These are phyloP conservation scores for Ricinus communis DNA, from an alignment of 345 rosid species.

Conservation along the genomic window DNA sequence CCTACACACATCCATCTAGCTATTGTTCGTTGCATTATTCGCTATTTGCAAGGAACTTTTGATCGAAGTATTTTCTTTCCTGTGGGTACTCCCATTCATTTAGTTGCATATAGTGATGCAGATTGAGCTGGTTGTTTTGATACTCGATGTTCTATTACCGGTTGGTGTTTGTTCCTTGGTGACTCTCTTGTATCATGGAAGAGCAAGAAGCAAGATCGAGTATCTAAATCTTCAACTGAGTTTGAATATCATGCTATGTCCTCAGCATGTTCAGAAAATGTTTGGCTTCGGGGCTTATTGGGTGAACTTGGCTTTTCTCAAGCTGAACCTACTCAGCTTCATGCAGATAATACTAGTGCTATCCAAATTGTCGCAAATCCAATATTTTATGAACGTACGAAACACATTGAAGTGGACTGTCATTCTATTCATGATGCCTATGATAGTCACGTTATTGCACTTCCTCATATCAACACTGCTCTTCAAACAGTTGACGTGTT, in stretches of 20 bases:
- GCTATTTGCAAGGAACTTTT: slow-evolving; percentile 4
- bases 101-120: not conserved
- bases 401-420: not conserved
- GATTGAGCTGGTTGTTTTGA: not conserved
- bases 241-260: too few relatives aligned
- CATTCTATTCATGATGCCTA: not conserved
- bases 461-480: not conserved
- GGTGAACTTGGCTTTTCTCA: not conserved
- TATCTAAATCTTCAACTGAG: too few relatives aligned
- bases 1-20: not conserved
- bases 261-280: not conserved
- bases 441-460: not conserved
- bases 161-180: too few relatives aligned
- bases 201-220: not conserved
- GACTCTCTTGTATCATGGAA: too few relatives aligned
- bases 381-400: not conserved
- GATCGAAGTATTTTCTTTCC: not conserved
- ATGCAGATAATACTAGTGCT: slow-evolving; percentile 4
- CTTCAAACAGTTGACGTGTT: not conserved
- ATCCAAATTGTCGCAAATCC: too few relatives aligned
- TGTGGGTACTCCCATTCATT: not conserved
- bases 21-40: not conserved
- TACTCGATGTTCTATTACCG: too few relatives aligned
- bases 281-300: not conserved
- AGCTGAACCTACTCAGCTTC: not conserved